Evolutionary conservation across 179 eudicot genomes (phyloP).

Genomic region (Silene vulgaris): DNA sequence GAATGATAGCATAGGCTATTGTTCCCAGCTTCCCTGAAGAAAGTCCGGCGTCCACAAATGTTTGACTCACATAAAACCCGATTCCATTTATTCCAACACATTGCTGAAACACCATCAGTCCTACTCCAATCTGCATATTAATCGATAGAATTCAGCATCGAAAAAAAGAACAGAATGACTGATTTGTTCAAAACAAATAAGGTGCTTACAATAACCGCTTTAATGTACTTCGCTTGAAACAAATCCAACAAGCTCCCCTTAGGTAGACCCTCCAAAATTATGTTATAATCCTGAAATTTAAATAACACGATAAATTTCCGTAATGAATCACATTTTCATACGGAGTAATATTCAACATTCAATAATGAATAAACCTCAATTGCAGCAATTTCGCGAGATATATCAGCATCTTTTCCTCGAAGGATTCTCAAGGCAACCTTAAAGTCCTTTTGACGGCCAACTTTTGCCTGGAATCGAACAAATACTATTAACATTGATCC

Average conservation of each 20-base stretch:
- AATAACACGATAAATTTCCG: neutral
- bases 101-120: slow-evolving; percentile 81
- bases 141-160: neutral
- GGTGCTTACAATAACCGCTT: slow-evolving; percentile 64
- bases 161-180: neutral
- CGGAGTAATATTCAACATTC: neutral
- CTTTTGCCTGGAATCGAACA: slow-evolving; percentile 44
- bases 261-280: slow-evolving; percentile 45
- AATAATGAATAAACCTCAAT: slow-evolving; percentile 38
- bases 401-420: slow-evolving; percentile 54
- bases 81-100: slow-evolving; percentile 78
- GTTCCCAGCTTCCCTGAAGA: slow-evolving; percentile 61
- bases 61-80: slow-evolving; percentile 61
- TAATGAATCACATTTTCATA: neutral
- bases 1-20: slow-evolving; percentile 45
- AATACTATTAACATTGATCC: neutral
- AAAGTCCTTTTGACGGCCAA: slow-evolving; percentile 52
- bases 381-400: slow-evolving; percentile 48
- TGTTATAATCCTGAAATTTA: slow-evolving; percentile 36
- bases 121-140: slow-evolving; percentile 56
- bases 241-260: slow-evolving; percentile 49
- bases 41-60: slow-evolving; percentile 65
- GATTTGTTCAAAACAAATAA: neutral
- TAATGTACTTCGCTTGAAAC: slow-evolving; percentile 50
- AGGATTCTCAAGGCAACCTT: slow-evolving; percentile 40